Evolutionary conservation across 768 basidiomycete species (phyloP), one percentile per base, ranked within the genome.

Genomic region (Obba rivulosa): DNA sequence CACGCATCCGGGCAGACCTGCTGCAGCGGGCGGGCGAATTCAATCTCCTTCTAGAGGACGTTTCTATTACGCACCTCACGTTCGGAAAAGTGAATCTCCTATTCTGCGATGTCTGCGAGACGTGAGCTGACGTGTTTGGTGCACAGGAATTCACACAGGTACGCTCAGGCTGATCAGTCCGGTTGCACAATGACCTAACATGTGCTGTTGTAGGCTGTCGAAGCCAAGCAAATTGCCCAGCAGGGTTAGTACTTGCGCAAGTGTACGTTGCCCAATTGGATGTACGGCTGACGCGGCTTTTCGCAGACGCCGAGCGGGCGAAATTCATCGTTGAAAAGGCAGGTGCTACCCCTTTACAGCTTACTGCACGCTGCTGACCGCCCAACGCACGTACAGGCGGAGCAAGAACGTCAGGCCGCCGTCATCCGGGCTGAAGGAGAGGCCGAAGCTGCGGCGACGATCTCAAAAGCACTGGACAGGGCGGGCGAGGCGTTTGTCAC

Each of bases 291-390:
- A 46, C 22, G 37, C 21, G 34, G 31, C 21, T 25, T 34, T 18
- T 11, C 34, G 23, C 57, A 93, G 95, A 98, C 70, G 96, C 96
- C 54, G 96, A 99, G 71, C 83, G 96, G 28, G 96, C 96, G 49
- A 98, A 97, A 69, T 99, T 97, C 68, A 89, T 98, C 55, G 96
- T 99, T 54, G 96, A 99, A 73, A 97, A 96, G 79, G 92, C 91
- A 51, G 47, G 74, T 58, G 28, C 7, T 31, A 7, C 28, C 43
- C 11, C 34, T 21, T 17, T 4, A 40, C 34, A 8, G 39, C 17
- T n/a, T 21, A 41, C 35, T 24, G 21, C 34, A 23, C 41, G 22
- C 34, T 45, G 42, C 37, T 9, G 43, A 43, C 47, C 39, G 18
- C 34, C 45, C 17, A 34, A 46, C 46, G 48, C 50, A 18, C 45